Evolutionary conservation across 1,284 basidiomycete genomes (phyloP).

Genomic region (Boletellus deceptivus): DNA sequence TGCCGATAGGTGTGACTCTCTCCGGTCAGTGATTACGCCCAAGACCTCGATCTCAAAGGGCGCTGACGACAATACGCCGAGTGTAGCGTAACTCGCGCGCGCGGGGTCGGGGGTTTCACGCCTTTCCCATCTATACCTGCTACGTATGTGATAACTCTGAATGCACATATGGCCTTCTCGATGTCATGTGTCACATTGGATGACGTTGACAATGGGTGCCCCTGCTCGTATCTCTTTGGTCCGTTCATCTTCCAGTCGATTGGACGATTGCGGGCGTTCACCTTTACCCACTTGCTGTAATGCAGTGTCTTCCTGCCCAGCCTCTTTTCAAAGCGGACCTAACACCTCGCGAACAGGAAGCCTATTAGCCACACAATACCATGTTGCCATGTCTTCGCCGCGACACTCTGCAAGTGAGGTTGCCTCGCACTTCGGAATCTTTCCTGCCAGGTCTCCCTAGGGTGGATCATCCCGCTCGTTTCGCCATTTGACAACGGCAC

Average conservation of each 20-base stretch:
- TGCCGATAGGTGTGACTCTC: not conserved
- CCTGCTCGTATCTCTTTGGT: not conserved
- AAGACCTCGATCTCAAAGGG: not conserved
- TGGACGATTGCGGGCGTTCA: not conserved
- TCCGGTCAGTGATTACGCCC: not conserved
- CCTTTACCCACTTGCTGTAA: not conserved
- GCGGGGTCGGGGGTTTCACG: not conserved
- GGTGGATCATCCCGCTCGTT: not conserved
- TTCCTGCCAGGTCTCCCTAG: not conserved
- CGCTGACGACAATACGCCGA: not conserved
- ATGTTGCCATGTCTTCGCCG: not conserved
- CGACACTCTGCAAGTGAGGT: not conserved
- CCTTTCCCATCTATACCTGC: constrained; percentile 3
- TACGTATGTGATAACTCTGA: constrained; percentile 12
- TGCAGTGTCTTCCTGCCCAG: not conserved
- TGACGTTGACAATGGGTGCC: not conserved
- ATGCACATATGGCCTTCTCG: constrained; percentile 1
- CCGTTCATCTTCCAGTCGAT: no score
- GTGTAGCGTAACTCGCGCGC: not conserved
- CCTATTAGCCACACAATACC: not conserved
- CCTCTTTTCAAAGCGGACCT: not conserved
- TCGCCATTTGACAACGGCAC: not conserved
- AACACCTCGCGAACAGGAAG: not conserved
- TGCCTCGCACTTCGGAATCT: not conserved
- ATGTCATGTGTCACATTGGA: not conserved